Evolutionary conservation across 2,329 filamentous ascomycete species (phyloP).

Genomic region (Xylariaceae sp.): DNA sequence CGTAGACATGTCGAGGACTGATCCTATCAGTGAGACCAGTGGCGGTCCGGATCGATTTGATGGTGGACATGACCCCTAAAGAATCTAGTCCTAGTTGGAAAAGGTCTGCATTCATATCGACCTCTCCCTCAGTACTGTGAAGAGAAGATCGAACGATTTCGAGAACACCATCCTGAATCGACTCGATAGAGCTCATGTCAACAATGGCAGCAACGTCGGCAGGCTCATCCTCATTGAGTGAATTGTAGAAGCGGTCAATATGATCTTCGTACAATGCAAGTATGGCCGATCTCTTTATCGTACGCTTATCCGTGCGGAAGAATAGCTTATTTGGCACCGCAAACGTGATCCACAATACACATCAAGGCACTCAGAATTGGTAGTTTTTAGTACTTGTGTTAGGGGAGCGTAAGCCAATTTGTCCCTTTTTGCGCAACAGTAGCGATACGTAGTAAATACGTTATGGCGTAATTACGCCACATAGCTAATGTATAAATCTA

Average conservation of each 20-base stretch:
- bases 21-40: slow-evolving; percentile 29
- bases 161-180: background rate
- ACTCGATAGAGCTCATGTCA: slow-evolving; percentile 5
- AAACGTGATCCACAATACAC: no score
- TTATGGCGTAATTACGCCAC: no score
- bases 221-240: background rate
- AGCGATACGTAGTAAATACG: no score
- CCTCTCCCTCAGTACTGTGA: background rate
- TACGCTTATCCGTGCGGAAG: slow-evolving; percentile 9
- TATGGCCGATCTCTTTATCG: slow-evolving; percentile 5
- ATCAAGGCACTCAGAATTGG: no score
- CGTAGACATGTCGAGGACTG: slow-evolving; percentile 34
- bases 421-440: no score
- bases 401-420: no score
- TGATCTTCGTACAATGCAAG: slow-evolving; percentile 6
- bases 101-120: slow-evolving; percentile 3
- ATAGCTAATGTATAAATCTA: no score
- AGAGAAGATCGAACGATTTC: background rate
- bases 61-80: slow-evolving; percentile 13
- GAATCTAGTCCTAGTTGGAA: slow-evolving; percentile 9
- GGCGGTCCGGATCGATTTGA: slow-evolving; percentile 31
- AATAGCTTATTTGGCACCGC: slow-evolving; percentile 6
- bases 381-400: no score
- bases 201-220: background rate
- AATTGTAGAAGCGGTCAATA: slow-evolving; percentile 9